Evolutionary conservation across 805 yeast genomes (phyloP).

Genomic region (Spathaspora gorwiae): DNA sequence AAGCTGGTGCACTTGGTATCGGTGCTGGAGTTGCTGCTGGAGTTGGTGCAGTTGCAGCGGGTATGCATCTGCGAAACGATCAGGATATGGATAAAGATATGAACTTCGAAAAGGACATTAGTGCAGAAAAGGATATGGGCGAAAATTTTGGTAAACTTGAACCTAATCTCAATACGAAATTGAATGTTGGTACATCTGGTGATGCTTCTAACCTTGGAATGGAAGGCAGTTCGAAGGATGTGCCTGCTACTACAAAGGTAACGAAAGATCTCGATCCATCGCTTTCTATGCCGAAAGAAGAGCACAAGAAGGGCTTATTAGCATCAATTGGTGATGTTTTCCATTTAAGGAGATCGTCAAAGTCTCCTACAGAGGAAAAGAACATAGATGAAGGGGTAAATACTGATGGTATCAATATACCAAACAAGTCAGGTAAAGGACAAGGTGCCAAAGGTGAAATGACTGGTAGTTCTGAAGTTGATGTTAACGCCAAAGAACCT

Average conservation of each 20-base stretch:
- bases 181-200: not conserved
- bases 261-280: not conserved
- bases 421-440: not conserved
- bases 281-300: not conserved
- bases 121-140: not conserved
- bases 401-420: too few species aligned
- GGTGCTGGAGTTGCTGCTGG: slow-evolving; percentile 4
- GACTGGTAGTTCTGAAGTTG: not conserved
- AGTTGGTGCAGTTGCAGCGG: not conserved
- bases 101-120: not conserved
- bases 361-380: not conserved
- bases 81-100: not conserved
- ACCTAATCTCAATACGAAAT: not conserved
- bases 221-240: not conserved
- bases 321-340: not conserved
- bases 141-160: not conserved
- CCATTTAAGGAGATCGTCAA: not conserved
- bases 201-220: not conserved
- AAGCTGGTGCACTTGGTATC: slow-evolving; percentile 3
- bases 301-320: not conserved
- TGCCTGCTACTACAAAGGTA: not conserved
- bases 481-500: not conserved
- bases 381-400: not conserved
- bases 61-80: not conserved
- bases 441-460: not conserved